These are phyloP conservation scores for Bolboschoenus planiculmis DNA, from an alignment of 176 grass and related monocot genomes.

Conservation along the genomic window DNA sequence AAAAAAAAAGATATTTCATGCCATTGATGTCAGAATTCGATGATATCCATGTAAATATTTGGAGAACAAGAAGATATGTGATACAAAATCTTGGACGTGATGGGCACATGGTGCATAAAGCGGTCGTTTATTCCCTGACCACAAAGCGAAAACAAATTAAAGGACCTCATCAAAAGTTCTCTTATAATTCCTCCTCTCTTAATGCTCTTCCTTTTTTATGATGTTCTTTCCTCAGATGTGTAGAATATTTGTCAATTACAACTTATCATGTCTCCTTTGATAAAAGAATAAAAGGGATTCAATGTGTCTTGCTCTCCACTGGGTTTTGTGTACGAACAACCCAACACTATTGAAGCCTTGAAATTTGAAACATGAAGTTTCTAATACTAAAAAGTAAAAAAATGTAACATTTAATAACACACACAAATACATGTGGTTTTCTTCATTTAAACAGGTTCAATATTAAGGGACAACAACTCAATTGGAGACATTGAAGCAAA, in stretches of 20 bases:
- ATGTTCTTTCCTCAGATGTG: conserved; percentile 21
- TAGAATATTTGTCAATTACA: conserved; percentile 24
- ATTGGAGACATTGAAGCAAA: neutral
- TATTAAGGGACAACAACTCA: neutral
- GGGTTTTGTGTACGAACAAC: neutral
- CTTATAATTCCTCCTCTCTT: conserved; percentile 17
- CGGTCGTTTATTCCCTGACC: conserved; percentile 18
- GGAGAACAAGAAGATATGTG: neutral
- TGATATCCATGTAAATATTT: neutral
- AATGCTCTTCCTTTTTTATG: neutral
- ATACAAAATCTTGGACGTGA: conserved; percentile 2
- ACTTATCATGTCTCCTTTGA: conserved; percentile 19
- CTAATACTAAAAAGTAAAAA: too few species aligned
- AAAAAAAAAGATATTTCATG: neutral
- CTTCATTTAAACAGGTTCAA: neutral
- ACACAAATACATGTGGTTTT: neutral
- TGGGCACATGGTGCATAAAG: conserved; percentile 2
- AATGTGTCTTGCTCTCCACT: conserved; percentile 17
- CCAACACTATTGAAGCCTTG: neutral
- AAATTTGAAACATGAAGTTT: neutral
- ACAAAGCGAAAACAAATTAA: conserved; percentile 24
- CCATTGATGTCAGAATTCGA: neutral
- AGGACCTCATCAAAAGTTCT: conserved; percentile 24
- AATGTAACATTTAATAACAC: neutral
- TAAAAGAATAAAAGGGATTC: conserved; percentile 24